A percentile compares a stretch with the other conserved stretches of the same genome.
Evolutionary conservation across 257 asterid species (phyloP).

Genomic region (Vinca minor): DNA sequence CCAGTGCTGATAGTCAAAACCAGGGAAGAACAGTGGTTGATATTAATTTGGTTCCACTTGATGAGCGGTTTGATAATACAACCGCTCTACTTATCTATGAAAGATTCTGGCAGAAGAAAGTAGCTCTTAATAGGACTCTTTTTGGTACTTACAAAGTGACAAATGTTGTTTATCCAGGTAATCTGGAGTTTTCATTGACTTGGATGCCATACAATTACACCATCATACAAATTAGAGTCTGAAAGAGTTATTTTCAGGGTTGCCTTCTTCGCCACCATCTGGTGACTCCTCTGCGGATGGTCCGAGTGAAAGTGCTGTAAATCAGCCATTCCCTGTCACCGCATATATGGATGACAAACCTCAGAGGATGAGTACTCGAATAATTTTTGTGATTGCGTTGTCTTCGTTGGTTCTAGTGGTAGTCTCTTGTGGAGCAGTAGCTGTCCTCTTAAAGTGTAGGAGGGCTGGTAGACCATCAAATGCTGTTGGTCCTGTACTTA

Average conservation of each 20-base stretch:
- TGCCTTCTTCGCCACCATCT: slow-evolving; percentile 70
- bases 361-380: slow-evolving; percentile 64
- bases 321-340: slow-evolving; percentile 68
- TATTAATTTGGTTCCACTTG: slow-evolving; percentile 80
- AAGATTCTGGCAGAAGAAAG: slow-evolving; percentile 75
- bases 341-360: slow-evolving; percentile 53
- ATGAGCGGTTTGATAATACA: slow-evolving; percentile 86
- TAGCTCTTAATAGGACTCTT: slow-evolving; percentile 73
- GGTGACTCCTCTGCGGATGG: slow-evolving; percentile 52
- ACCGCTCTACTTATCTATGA: slow-evolving; percentile 81
- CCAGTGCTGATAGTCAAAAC: slow-evolving; percentile 70
- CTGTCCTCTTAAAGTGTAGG: slow-evolving; percentile 67
- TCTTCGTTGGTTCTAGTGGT: slow-evolving; percentile 77
- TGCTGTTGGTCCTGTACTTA: slow-evolving; percentile 72
- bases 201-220: neutral
- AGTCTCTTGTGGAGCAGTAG: slow-evolving; percentile 62
- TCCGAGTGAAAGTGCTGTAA: slow-evolving; percentile 65
- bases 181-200: slow-evolving; percentile 2
- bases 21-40: slow-evolving; percentile 79
- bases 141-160: slow-evolving; percentile 78
- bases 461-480: slow-evolving; percentile 52
- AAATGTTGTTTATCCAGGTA: slow-evolving; percentile 77
- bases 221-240: slow-evolving; percentile 13
- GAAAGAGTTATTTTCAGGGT: slow-evolving; percentile 39
- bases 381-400: slow-evolving; percentile 63